Percentiles rank a stretch among this genome's conserved stretches.
Evolutionary conservation across 129 eudicot genomes (phyloP).

Genomic region (Flaveria ramosissima): DNA sequence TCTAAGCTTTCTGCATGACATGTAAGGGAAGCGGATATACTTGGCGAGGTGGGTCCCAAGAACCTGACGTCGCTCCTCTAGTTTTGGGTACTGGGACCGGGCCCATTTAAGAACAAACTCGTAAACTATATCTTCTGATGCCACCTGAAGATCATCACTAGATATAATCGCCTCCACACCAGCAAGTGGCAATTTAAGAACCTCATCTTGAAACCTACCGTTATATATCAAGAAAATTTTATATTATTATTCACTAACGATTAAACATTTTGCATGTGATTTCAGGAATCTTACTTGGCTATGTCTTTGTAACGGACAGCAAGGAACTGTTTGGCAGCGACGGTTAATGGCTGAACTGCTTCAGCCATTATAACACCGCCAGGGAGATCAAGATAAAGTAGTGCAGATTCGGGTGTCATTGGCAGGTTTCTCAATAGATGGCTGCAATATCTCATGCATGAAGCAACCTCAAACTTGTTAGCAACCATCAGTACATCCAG

Average conservation of each 20-base stretch:
- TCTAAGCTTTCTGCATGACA: conserved; percentile 75
- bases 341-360: conserved; percentile 68
- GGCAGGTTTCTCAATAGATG: conserved; percentile 50
- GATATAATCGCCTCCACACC: conserved; percentile 67
- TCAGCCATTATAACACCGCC: conserved; percentile 61
- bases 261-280: conserved; percentile 2
- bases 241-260: background rate
- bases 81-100: conserved; percentile 54
- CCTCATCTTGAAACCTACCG: conserved; percentile 64
- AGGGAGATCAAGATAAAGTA: conserved; percentile 84
- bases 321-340: conserved; percentile 70
- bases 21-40: conserved; percentile 69
- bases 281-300: conserved; percentile 57
- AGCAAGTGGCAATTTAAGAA: conserved; percentile 62
- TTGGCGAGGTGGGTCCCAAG: conserved; percentile 46
- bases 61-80: conserved; percentile 66
- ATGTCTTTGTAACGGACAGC: conserved; percentile 71
- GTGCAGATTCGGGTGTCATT: conserved; percentile 79
- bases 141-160: conserved; percentile 76
- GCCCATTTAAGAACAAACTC: conserved; percentile 74
- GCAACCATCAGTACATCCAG: conserved; percentile 86
- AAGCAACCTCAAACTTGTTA: conserved; percentile 83
- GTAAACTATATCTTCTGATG: conserved; percentile 76
- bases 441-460: conserved; percentile 88
- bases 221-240: background rate